Evolutionary conservation across 306 rosid genomes (phyloP), one percentile per base, ranked within the genome.

Genomic region (Neltuma alba): DNA sequence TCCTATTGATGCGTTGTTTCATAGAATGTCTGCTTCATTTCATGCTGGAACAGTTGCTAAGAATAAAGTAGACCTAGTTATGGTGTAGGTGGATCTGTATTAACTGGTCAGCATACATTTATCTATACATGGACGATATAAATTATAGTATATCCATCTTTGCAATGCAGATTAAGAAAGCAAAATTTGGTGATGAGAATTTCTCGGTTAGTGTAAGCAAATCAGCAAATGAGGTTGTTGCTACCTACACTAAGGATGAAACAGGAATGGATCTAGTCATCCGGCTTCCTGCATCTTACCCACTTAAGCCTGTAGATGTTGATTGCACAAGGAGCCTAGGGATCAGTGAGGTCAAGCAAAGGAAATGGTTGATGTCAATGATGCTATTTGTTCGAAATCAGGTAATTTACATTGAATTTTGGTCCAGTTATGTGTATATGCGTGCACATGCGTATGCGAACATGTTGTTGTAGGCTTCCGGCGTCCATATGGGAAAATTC

Each of bases 321-420:
- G 98, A 91, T 77, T 92, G 99, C 74, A 84, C 89, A 42, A 89
- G 93, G 83, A 92, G 97, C 89, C 89, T 95, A 40, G 98, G 99
- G 65, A 95, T 92, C 73, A 91, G 95, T 77, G 98, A 92, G 83
- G 80, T 87, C 75, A 95, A 95, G 92, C 92, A 92, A 83, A 88
- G 99, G 76, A 92, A 95, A 80, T 95, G 99, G 99, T 84, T 91
- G 80, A 86, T 95, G 97, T 95, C 98, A 58, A 95, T 95, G 99
- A 86, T 87, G 89, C 76, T 89, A 20, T 95, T 95, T 73, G 92
- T 92, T 70, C 96, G 98, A 48, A 95, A 92, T 88, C 99, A 95
- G 97, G 99, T 94, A 88, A 41, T 34, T 78, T 63, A 14, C 72
- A 71, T 37, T 42, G 75, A 63, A 48, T 36, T 76, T 4, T 55